Percentiles rank a stretch among this genome's conserved stretches.
These are phyloP conservation scores for Hypoxylon fragiforme DNA, from an alignment of 495 filamentous ascomycete genomes.

Conservation along the genomic window DNA sequence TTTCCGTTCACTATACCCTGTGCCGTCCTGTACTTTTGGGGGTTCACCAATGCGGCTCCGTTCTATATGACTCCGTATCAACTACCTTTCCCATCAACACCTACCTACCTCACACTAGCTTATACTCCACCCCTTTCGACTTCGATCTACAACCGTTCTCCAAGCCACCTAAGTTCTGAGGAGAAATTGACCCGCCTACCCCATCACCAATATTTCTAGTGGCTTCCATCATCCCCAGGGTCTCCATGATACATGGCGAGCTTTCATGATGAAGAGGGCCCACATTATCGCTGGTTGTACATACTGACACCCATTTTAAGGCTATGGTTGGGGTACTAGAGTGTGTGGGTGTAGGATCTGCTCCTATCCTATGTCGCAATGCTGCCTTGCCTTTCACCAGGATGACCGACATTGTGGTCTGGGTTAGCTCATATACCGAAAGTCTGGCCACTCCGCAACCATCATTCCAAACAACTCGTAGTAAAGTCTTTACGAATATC, in stretches of 20 bases:
- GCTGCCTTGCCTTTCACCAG: neutral
- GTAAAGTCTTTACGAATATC: neutral
- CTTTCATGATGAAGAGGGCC: too few species aligned
- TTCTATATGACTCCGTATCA: slow-evolving; percentile 4
- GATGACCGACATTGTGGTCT: slow-evolving; percentile 1
- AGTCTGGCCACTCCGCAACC: neutral
- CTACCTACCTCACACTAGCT: neutral
- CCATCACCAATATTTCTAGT: too few species aligned
- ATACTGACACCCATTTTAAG: neutral
- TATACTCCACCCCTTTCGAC: neutral
- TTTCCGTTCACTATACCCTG: slow-evolving; percentile 9
- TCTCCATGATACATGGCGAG: too few species aligned
- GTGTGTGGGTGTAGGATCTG: neutral
- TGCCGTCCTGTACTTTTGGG: slow-evolving; percentile 12
- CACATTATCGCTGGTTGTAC: slow-evolving; percentile 3
- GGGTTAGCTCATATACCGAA: slow-evolving; percentile 4
- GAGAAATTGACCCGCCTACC: neutral
- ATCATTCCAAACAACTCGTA: neutral
- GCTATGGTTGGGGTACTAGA: neutral
- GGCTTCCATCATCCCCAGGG: neutral
- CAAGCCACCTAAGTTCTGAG: slow-evolving; percentile 6
- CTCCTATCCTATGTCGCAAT: slow-evolving; percentile 1
- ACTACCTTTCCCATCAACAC: slow-evolving; percentile 2
- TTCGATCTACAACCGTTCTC: slow-evolving; percentile 3
- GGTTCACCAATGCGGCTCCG: slow-evolving; percentile 10